Evolutionary conservation across 306 rosid species (phyloP), one percentile per base, ranked within the genome.

Genomic region (Luffa acutangula): DNA sequence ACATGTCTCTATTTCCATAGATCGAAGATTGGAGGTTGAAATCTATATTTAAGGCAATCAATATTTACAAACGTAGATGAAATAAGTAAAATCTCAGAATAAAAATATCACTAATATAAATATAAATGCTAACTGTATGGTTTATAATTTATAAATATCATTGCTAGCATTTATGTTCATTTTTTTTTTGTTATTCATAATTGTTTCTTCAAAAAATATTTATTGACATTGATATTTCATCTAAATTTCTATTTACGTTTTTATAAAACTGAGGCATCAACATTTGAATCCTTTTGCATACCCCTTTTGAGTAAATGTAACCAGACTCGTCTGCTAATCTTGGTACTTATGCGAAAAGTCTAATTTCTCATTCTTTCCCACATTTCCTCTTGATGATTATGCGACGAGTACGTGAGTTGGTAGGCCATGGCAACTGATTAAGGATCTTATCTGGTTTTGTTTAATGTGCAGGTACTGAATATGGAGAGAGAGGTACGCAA

Each of bases 401-500:
- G 17, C 36, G 31, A 62, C 66, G 1, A 59, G 6, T 21, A 25
- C 39, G 66, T 59, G 39, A 60, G 41, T 31, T 60, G 37, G 15
- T 12, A 33, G 3, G n/a, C 67, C 41, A n/a, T 41, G 75, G 34
- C 52, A 69, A 42, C 54, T 46, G 57, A 46, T 46, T 2, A 49
- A 45, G 76, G n/a, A 25, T 71, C 25, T 74, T 17, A 51, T 75
- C 34, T 75, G 49, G 17, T 36, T 36, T 75, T 53, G 63, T 51
- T 75, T 75, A 56, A 69, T 39, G 1, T 34, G 60, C 72, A 86
- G 89, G 83, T 84, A 56, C 14, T 82, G 65, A 80, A 76, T n/a
- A 85, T 86, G 91, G 91, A 86, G 85, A 82, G 58, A 13, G 75
- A 88, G 13, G 75, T 85, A 48, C 82, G 57, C 17, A 52, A 49